Evolutionary conservation across 1,284 basidiomycete species (phyloP), one percentile per base, ranked within the genome.

Genomic region (Moesziomyces globuligerus): DNA sequence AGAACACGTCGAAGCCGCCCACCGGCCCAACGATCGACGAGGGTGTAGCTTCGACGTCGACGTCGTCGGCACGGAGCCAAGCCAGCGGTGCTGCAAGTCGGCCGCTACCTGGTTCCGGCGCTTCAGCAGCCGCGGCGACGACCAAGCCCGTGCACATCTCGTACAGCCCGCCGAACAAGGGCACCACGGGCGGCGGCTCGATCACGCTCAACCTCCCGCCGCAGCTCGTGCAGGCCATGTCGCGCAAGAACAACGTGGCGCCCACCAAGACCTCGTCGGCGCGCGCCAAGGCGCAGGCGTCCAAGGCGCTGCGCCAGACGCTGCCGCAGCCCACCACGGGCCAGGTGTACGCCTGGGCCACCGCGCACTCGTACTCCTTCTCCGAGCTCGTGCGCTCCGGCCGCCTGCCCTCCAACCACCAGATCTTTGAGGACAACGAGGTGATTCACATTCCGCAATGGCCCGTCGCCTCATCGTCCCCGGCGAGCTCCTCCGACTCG

Each of bases 401-500:
- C 5, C 48, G 74, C 0, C 60, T 81, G 25, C 79, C 79, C 0
- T 28, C 46, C 8, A 64, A 65, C 18, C 77, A 74, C 53, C 66
- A 60, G 39, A 65, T 78, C 45, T 61, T 81, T 15, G 78, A 79
- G 39, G 79, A 81, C 34, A 71, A 73, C 43, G 76, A 81, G 43
- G 79, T 79, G 24, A 76, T 81, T 15, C 73, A 81, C 48, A 55
- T 81, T 6, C 79, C 79, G 3, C 51, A 61, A 9, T 80, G 79
- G 80, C 79, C 80, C 0, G 26, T 61, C 3, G 38, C 58, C 2
- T 43, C 52, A 6, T 36, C 47, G n/a, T 34, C 25, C 4, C n/a
- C 23, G 15, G 13, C 46, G 9, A 17, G 36, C 3, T n/a, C 48
- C 9, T 15, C 46, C 5, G 13, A 25, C 4, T n/a, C 45, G 1